A percentile compares a stretch with the other conserved stretches of the same genome.
Conservation (phyloP, 1,284 basidiomycete species). For the Singerocomus inundabilis region DNA sequence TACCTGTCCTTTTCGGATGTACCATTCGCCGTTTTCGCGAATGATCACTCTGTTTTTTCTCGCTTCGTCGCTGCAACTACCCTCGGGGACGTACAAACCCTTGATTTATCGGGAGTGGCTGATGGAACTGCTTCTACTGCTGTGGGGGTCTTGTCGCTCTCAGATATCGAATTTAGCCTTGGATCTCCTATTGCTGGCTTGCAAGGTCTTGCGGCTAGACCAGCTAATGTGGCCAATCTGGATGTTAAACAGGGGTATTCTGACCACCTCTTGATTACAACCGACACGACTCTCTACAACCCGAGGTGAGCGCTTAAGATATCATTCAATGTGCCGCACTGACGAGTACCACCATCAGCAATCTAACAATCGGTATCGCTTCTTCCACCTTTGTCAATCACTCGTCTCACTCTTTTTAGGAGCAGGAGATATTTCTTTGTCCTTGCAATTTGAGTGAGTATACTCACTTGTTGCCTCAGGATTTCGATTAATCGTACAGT, state of each 20-base stretch:
- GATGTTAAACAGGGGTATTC: constrained; percentile 73
- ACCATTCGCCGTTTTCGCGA: constrained; percentile 57
- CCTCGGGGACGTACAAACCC: constrained; percentile 44
- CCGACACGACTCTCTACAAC: constrained; percentile 57
- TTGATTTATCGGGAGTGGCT: constrained; percentile 59
- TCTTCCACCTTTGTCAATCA: not conserved
- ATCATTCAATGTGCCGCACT: not conserved
- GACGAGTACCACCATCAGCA: constrained; percentile 40
- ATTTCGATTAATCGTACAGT: not conserved
- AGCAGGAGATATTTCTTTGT: constrained; percentile 65
- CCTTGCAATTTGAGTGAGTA: constrained; percentile 54
- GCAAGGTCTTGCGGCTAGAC: constrained; percentile 64
- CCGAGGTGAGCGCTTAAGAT: constrained; percentile 47
- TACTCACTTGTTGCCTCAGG: not conserved
- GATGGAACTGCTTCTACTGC: constrained; percentile 67
- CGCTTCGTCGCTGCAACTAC: constrained; percentile 71
- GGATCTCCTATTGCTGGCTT: constrained; percentile 62
- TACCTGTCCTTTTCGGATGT: constrained; percentile 61
- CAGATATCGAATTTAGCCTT: constrained; percentile 64
- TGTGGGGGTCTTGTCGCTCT: constrained; percentile 64
- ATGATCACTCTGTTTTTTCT: constrained; percentile 56
- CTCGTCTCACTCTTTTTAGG: constrained; percentile 35
- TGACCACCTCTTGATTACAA: constrained; percentile 69
- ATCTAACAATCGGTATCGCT: constrained; percentile 61
- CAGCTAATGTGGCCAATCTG: constrained; percentile 56